A percentile compares a stretch with the other conserved stretches of the same genome.
phyloP scores from a whole-genome alignment of 2,329 filamentous ascomycete species.

The Colletotrichum salicis region DNA sequence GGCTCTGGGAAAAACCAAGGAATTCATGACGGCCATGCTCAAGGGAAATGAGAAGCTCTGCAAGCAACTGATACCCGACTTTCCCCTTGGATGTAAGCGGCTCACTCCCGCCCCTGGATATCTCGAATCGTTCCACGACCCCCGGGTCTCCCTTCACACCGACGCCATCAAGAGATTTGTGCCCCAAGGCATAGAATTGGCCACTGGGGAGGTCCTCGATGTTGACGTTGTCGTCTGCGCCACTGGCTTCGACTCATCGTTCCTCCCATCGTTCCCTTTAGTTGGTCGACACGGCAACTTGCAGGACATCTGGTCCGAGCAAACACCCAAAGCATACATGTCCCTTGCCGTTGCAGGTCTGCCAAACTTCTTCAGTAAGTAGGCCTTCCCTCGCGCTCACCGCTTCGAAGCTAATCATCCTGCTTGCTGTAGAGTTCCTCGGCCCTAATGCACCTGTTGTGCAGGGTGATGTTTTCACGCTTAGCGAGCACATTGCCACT shows the following conservation, averaged over 20 bases:
- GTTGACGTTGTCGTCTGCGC: constrained; percentile 68
- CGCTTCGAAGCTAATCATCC: not conserved
- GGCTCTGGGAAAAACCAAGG: constrained; percentile 51
- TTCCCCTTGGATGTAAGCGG: constrained; percentile 58
- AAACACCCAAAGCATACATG: constrained; percentile 62
- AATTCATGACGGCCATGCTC: constrained; percentile 60
- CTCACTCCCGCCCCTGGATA: constrained; percentile 64
- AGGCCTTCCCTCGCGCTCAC: not conserved
- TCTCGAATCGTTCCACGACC: constrained; percentile 50
- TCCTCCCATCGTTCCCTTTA: constrained; percentile 62
- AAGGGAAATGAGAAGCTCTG: constrained; percentile 61
- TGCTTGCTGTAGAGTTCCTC: constrained; percentile 53
- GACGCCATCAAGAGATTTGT: constrained; percentile 58
- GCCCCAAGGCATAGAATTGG: constrained; percentile 58
- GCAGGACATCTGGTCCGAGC: constrained; percentile 57
- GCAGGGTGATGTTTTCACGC: constrained; percentile 62
- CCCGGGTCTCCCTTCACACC: constrained; percentile 30
- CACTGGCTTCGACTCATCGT: constrained; percentile 67
- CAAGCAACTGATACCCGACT: constrained; percentile 61
- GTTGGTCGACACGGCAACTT: constrained; percentile 61
- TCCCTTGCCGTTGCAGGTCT: constrained; percentile 62
- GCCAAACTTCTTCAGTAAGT: constrained; percentile 66
- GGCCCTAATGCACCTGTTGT: constrained; percentile 63
- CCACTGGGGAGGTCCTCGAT: constrained; percentile 58
- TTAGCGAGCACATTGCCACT: constrained; percentile 61